A percentile compares a stretch with the other conserved stretches of the same genome.
These are phyloP conservation scores for Asterophora lycoperdoides DNA, from an alignment of 768 basidiomycete species.

Conservation along the genomic window DNA sequence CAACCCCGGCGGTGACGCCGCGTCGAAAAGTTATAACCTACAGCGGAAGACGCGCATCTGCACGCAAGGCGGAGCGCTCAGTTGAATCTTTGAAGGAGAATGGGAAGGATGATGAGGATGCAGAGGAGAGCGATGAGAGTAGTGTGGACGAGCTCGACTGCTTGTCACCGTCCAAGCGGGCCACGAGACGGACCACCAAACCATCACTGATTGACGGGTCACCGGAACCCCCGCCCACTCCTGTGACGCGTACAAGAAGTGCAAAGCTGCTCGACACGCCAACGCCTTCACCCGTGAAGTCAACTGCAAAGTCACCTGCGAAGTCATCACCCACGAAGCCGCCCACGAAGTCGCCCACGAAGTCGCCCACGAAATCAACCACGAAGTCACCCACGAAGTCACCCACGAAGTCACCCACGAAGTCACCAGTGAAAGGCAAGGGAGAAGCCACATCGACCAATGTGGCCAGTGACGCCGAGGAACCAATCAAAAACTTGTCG, in stretches of 20 bases:
- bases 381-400: no score
- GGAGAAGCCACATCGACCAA: not conserved
- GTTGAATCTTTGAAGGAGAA: conserved; percentile 8
- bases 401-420: not conserved
- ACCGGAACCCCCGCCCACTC: not conserved
- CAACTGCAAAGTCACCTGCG: no score
- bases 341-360: not conserved
- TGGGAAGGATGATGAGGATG: not conserved
- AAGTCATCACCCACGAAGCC: no score
- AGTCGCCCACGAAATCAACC: not conserved
- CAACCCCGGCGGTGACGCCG: conserved; percentile 7
- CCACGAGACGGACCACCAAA: not conserved
- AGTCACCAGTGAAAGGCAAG: not conserved
- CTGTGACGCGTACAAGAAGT: not conserved
- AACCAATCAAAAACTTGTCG: not conserved
- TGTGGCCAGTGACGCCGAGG: not conserved
- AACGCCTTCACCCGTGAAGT: not conserved
- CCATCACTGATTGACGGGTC: not conserved
- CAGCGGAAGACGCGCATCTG: not conserved
- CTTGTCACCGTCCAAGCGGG: conserved; percentile 17
- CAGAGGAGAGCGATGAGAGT: conserved; percentile 2
- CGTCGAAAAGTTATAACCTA: conserved; percentile 9
- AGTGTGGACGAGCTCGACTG: conserved; percentile 23
- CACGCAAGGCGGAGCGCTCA: not conserved
- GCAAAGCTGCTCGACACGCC: conserved; percentile 2